Evolutionary conservation across 176 grass and related monocot species (phyloP).

Genomic region (Paspalum vaginatum): DNA sequence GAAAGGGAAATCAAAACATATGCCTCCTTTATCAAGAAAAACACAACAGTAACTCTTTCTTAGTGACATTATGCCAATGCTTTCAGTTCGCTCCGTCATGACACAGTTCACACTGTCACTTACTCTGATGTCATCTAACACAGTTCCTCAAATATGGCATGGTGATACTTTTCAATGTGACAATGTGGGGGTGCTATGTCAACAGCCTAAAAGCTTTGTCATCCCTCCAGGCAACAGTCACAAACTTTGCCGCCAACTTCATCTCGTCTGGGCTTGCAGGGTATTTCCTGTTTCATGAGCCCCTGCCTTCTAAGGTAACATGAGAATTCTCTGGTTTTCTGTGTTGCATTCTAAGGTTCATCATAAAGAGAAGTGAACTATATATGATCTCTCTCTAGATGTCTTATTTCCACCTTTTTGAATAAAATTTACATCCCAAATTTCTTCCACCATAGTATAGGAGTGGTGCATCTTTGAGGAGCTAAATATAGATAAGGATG

Average conservation of each 20-base stretch:
- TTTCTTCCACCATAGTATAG: not conserved
- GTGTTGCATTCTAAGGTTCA: not conserved
- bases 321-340: not conserved
- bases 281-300: constrained; percentile 81
- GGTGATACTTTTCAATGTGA: constrained; percentile 79
- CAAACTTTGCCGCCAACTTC: constrained; percentile 92
- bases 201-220: constrained; percentile 90
- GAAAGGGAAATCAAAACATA: not conserved
- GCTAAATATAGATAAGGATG: not conserved
- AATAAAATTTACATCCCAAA: not conserved
- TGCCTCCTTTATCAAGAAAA: not conserved
- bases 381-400: not conserved
- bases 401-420: not conserved
- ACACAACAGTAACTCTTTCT: not conserved
- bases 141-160: constrained; percentile 77
- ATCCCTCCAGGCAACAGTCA: constrained; percentile 88
- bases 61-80: not conserved
- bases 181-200: constrained; percentile 92
- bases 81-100: not conserved
- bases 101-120: constrained; percentile 1
- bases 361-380: not conserved
- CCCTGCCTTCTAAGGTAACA: constrained; percentile 75
- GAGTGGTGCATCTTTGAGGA: not conserved
- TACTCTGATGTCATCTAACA: constrained; percentile 11
- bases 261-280: constrained; percentile 85